phyloP scores from a whole-genome alignment of 1,139 yeast species.

The Debaryomycetaceae sp. region DNA sequence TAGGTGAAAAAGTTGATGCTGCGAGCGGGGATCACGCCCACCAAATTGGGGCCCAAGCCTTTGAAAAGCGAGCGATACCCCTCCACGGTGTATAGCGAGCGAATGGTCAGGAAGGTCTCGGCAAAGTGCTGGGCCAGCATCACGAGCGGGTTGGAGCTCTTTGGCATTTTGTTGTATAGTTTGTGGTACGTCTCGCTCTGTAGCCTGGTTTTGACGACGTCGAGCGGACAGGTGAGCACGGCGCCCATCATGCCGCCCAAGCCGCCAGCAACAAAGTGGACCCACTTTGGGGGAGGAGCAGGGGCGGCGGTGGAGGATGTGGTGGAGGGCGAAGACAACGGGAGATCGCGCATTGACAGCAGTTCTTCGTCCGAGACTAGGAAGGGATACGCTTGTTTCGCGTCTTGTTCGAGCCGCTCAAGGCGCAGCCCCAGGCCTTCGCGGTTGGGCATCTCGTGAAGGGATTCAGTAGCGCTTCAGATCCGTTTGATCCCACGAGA shows the following conservation, averaged over 20 bases:
- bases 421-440: too few species aligned
- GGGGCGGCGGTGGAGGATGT: conserved; percentile 3
- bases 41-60: conserved; percentile 92
- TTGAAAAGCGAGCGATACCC: conserved; percentile 82
- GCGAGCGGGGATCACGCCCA: conserved; percentile 98
- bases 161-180: conserved; percentile 30
- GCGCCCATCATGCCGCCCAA: conserved; percentile 98
- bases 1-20: conserved; percentile 94
- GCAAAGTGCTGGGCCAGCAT: conserved; percentile 59
- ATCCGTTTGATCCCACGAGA: too few species aligned
- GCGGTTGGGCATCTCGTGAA: too few species aligned
- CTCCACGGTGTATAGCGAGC: conserved; percentile 59
- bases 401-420: conserved; percentile 37
- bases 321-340: conserved; percentile 7
- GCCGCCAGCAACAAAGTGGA: conserved; percentile 98
- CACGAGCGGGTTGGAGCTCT: conserved; percentile 26
- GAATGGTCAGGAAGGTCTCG: conserved; percentile 70
- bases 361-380: conserved; percentile 66
- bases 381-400: conserved; percentile 46
- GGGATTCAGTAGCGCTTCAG: too few species aligned
- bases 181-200: conserved; percentile 70
- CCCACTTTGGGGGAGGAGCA: conserved; percentile 64
- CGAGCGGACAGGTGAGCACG: conserved; percentile 84
- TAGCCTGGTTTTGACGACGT: conserved; percentile 89
- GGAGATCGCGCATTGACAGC: conserved; percentile 27